These are phyloP conservation scores for Amanita muscaria DNA, from an alignment of 768 basidiomycete species.

Conservation along the genomic window DNA sequence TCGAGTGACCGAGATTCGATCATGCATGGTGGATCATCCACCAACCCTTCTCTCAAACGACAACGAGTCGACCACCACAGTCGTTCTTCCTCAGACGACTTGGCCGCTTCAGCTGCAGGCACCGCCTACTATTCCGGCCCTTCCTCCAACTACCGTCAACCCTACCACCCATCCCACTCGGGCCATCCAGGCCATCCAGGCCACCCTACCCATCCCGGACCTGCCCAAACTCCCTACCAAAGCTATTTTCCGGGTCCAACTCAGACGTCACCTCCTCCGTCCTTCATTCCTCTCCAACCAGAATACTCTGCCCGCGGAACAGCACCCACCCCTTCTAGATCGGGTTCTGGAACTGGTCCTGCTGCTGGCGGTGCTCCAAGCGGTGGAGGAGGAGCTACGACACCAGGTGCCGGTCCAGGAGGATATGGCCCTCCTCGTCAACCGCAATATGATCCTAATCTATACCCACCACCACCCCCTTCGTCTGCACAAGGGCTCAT, in stretches of 20 bases:
- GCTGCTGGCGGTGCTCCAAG: slow-evolving; percentile 6
- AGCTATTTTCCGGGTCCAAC: slow-evolving; percentile 21
- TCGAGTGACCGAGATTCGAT: slow-evolving; percentile 23
- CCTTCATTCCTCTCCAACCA: slow-evolving; percentile 25
- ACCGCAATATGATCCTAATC: too few species aligned
- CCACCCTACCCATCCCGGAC: slow-evolving; percentile 12
- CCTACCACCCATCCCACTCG: slow-evolving; percentile 11
- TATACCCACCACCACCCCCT: too few species aligned
- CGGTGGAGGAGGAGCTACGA: slow-evolving; percentile 14
- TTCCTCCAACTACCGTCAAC: slow-evolving; percentile 9
- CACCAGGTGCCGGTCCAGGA: background rate
- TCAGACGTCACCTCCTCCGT: slow-evolving; percentile 19
- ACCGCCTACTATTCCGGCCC: slow-evolving; percentile 1
- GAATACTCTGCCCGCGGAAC: slow-evolving; percentile 16
- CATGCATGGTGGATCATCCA: slow-evolving; percentile 7
- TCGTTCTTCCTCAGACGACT: slow-evolving; percentile 22
- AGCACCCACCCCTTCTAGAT: slow-evolving; percentile 1
- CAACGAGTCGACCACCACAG: slow-evolving; percentile 16
- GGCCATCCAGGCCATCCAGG: too few species aligned
- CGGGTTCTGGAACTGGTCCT: slow-evolving; percentile 11
- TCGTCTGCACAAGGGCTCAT: too few species aligned
- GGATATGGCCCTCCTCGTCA: slow-evolving; percentile 6
- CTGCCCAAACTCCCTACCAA: slow-evolving; percentile 15
- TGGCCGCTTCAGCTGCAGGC: slow-evolving; percentile 9
- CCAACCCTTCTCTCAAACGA: slow-evolving; percentile 14